phyloP scores from a whole-genome alignment of 495 filamentous ascomycete genomes.

The Aspergillus taichungensis region DNA sequence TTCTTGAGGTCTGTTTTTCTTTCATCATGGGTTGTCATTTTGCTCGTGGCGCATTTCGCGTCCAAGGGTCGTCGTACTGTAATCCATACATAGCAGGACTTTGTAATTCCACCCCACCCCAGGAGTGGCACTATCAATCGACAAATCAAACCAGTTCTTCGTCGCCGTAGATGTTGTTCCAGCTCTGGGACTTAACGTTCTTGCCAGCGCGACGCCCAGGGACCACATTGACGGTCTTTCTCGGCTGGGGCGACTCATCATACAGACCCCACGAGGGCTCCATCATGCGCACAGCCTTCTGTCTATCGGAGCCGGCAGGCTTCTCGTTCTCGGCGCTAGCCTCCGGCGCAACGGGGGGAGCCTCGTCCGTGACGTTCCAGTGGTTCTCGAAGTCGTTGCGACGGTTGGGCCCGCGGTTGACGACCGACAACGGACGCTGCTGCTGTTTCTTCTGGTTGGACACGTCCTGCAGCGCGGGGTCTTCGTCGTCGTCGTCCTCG shows the following conservation, averaged over 20 bases:
- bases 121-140: too few species aligned
- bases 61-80: too few species aligned
- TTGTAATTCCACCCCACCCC: too few species aligned
- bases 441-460: conserved; percentile 19
- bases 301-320: conserved; percentile 32
- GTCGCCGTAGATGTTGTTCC: conserved; percentile 3
- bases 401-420: conserved; percentile 58
- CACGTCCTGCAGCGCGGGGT: conserved; percentile 3
- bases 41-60: too few species aligned
- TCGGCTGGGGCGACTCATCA: conserved; percentile 49
- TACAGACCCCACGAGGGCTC: conserved; percentile 55
- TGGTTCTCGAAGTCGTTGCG: conserved; percentile 66
- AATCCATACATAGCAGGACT: too few species aligned
- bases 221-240: conserved; percentile 13
- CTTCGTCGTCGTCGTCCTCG: conserved; percentile 37
- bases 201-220: conserved; percentile 7
- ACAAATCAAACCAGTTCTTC: too few species aligned
- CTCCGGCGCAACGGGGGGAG: conserved; percentile 29
- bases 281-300: conserved; percentile 50
- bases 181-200: conserved; percentile 20
- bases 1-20: too few species aligned
- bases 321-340: conserved; percentile 45
- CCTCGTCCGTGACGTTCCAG: conserved; percentile 58
- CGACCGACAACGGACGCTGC: conserved; percentile 42
- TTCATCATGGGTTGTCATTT: too few species aligned